A percentile compares a stretch with the other conserved stretches of the same genome.
These are phyloP conservation scores for Kodamaea suecica DNA, from an alignment of 1,139 yeast genomes.

Conservation along the genomic window DNA sequence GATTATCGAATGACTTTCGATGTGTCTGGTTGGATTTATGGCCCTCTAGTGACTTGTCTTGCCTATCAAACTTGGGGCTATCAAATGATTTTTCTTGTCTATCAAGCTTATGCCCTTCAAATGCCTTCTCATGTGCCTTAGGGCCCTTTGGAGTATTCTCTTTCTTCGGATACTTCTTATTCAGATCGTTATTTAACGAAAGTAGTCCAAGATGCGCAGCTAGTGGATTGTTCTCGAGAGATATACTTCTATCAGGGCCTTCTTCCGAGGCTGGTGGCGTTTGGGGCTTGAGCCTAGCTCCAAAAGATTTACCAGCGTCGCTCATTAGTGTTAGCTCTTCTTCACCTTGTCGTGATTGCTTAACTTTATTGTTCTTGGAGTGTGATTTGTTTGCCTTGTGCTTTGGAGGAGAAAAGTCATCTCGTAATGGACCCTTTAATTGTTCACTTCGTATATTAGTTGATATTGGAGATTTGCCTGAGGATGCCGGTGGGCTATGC, in stretches of 20 bases:
- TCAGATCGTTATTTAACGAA: conserved; percentile 1
- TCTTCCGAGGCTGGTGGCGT: conserved; percentile 7
- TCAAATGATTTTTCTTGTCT: conserved; percentile 1
- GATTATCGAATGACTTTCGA: conserved; percentile 6
- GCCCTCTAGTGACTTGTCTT: neutral
- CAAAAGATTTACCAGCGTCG: neutral
- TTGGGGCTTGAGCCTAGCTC: neutral
- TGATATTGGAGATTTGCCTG: too few species aligned
- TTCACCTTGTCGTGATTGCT: too few species aligned
- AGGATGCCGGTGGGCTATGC: too few species aligned
- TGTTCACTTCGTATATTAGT: too few species aligned
- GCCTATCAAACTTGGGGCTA: neutral
- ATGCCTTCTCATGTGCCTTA: too few species aligned
- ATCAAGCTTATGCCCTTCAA: neutral
- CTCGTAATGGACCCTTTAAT: too few species aligned
- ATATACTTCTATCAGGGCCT: conserved; percentile 4
- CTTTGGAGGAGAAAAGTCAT: too few species aligned
- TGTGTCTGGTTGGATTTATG: conserved; percentile 6
- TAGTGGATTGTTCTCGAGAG: conserved; percentile 13
- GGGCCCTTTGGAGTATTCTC: too few species aligned
- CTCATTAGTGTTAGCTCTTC: neutral
- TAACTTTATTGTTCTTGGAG: too few species aligned
- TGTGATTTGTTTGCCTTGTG: too few species aligned
- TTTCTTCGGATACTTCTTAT: neutral
- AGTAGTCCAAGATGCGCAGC: conserved; percentile 23